A percentile compares a stretch with the other conserved stretches of the same genome.
Evolutionary conservation across 805 yeast species (phyloP).

Genomic region (Dipodascopsis uninucleata): DNA sequence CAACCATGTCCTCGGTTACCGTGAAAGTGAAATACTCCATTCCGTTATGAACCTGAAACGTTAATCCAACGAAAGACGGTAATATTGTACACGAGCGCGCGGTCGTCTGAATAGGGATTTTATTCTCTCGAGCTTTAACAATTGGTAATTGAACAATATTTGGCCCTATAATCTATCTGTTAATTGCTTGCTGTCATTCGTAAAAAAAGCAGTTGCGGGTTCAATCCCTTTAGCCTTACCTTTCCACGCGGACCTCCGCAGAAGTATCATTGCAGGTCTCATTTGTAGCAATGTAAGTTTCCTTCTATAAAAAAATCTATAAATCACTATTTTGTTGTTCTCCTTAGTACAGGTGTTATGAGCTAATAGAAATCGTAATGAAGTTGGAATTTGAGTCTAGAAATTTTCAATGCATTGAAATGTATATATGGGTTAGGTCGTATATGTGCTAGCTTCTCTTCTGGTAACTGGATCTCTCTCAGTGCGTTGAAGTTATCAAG

Average conservation of each 20-base stretch:
- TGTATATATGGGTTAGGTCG: too few species aligned
- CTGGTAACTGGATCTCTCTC: too few species aligned
- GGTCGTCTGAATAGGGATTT: constrained; percentile 89
- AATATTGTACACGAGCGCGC: constrained; percentile 91
- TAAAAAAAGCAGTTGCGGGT: neutral
- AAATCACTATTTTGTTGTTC: too few species aligned
- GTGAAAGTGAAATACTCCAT: constrained; percentile 86
- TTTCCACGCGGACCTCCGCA: constrained; percentile 45
- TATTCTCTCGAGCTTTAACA: constrained; percentile 72
- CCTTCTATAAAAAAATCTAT: too few species aligned
- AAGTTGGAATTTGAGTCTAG: too few species aligned
- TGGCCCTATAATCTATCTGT: constrained; percentile 53
- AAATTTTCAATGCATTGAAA: too few species aligned
- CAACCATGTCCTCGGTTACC: constrained; percentile 93
- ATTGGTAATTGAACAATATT: constrained; percentile 93
- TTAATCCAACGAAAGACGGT: constrained; percentile 93
- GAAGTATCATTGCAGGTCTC: constrained; percentile 36
- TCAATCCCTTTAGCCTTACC: constrained; percentile 29
- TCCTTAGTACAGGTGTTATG: too few species aligned
- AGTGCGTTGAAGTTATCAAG: too few species aligned
- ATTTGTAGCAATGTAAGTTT: too few species aligned
- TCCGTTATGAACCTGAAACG: constrained; percentile 94
- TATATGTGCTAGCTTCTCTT: too few species aligned
- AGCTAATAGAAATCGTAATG: too few species aligned
- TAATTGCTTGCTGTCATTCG: neutral